phyloP scores from a whole-genome alignment of 805 yeast species.

The Yarrowia sp. region DNA sequence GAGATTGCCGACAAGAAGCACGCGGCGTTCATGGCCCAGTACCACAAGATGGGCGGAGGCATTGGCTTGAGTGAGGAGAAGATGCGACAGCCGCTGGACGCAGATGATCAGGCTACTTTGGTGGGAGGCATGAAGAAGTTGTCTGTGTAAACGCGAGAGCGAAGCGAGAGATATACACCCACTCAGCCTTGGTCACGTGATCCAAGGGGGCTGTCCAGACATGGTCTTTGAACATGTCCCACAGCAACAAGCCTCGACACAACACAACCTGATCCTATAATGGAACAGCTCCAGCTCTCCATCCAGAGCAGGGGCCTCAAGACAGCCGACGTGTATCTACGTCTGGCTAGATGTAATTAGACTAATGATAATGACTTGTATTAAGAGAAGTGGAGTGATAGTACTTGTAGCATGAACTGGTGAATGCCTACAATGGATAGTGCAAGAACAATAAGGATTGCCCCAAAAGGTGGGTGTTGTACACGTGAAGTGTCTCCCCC shows the following conservation, averaged over 20 bases:
- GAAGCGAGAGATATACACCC: too few species aligned
- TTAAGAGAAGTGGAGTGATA: too few species aligned
- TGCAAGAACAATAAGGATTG: too few species aligned
- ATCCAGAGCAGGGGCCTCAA: too few species aligned
- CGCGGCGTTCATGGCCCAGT: conserved; percentile 70
- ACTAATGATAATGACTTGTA: conserved; percentile 27
- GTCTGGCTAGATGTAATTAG: conserved; percentile 11
- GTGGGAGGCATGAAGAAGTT: conserved; percentile 31
- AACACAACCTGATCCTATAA: too few species aligned
- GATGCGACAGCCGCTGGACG: conserved; percentile 56
- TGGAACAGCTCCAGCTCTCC: too few species aligned
- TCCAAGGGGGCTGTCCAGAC: too few species aligned
- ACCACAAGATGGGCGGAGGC: conserved; percentile 69
- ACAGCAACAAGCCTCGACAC: neutral
- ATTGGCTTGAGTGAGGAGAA: conserved; percentile 86
- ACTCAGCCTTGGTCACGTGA: too few species aligned
- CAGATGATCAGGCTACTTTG: conserved; percentile 2
- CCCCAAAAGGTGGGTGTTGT: too few species aligned
- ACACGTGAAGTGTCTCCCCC: too few species aligned
- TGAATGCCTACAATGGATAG: too few species aligned
- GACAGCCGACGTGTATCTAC: neutral
- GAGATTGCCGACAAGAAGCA: conserved; percentile 67
- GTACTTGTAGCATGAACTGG: too few species aligned
- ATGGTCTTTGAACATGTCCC: neutral
- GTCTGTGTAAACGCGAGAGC: neutral